Base-by-base conservation (phyloP, 495 filamentous ascomycete genomes). In the Melanomma pulvis-pyrius region DNA sequence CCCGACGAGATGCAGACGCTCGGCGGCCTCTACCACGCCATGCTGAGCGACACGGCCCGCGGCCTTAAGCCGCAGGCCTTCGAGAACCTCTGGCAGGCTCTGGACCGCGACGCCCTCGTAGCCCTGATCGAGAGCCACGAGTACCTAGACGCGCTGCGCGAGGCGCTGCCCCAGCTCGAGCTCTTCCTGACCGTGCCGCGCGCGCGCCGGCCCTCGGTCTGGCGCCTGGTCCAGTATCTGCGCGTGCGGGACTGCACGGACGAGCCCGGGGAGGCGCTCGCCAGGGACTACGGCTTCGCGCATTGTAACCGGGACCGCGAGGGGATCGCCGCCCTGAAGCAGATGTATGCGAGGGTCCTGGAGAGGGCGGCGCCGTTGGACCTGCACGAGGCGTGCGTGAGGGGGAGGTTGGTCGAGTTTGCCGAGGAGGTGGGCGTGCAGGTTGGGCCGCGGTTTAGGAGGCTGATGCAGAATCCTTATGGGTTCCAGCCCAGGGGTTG, bases 261-360 rank as follows among this genome's bases (percentile, higher is more conserved):
- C 32, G 13, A 36, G 13, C n/a, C 64, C 64, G 11, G 2, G 1
- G 1, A 4, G 15, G 2, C 25, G 12, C 19, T 30, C 61, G 8
- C 15, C 11, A 24, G 25, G 1, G 63, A 66, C 21, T 67, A 67
- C 51, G 64, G 56, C 47, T 67, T 61, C 36, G 7, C 46, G 2
- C 21, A 29, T 19, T 67, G 64, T 47, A 54, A 49, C 17, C 30
- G 47, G 1, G n/a, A n/a, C n/a, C 64, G 58, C 9, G 57, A 67
- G 21, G 24, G 61, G 12, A 56, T 67, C 5, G 26, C 1, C 32
- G 2, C 7, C 17, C 49, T 67, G 24, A 67, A 67, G 19, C 25
- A 44, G 3, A 48, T 67, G 1, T 67, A 61, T 32, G 12, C 32
- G 2, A n/a, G 29, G 9, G 22, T 67, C 2, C 51, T 67, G 1